These are phyloP conservation scores for Calocybe indica DNA, from an alignment of 768 basidiomycete species.

Conservation along the genomic window DNA sequence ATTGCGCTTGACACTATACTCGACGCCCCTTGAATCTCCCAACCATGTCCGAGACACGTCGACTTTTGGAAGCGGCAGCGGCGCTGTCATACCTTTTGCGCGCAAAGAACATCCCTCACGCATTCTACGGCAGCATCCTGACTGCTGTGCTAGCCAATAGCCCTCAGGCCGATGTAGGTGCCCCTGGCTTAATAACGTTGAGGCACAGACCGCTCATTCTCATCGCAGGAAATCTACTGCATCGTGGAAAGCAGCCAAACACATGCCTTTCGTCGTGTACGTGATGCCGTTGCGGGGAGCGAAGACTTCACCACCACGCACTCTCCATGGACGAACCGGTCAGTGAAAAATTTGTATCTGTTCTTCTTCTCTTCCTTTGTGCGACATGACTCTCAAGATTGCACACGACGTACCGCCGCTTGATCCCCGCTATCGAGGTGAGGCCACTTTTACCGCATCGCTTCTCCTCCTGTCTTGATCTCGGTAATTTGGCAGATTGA, in stretches of 20 bases:
- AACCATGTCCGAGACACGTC: slow-evolving; percentile 63
- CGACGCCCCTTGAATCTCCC: slow-evolving; percentile 8
- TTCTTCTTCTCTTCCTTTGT: slow-evolving; percentile 5
- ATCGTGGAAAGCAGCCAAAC: slow-evolving; percentile 72
- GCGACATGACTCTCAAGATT: slow-evolving; percentile 36
- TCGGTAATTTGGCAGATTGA: slow-evolving; percentile 51
- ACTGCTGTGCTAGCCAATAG: slow-evolving; percentile 64
- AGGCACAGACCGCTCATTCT: slow-evolving; percentile 6
- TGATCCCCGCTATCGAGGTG: slow-evolving; percentile 76
- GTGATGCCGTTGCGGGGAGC: slow-evolving; percentile 64
- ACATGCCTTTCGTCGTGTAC: slow-evolving; percentile 76
- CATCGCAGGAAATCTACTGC: slow-evolving; percentile 71
- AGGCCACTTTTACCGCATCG: slow-evolving; percentile 16
- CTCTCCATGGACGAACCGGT: slow-evolving; percentile 89
- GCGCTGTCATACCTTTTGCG: slow-evolving; percentile 65
- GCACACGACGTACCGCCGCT: slow-evolving; percentile 67
- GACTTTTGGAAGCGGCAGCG: slow-evolving; percentile 72
- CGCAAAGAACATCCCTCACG: slow-evolving; percentile 60
- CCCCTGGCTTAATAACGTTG: slow-evolving; percentile 2
- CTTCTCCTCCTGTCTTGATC: background rate
- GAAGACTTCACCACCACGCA: slow-evolving; percentile 61
- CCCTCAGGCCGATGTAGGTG: slow-evolving; percentile 59
- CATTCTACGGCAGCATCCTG: slow-evolving; percentile 74
- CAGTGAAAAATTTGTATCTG: slow-evolving; percentile 11
- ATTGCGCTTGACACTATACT: slow-evolving; percentile 29